phyloP scores from a whole-genome alignment of 2,329 filamentous ascomycete species.

The Fusarium hainanense region DNA sequence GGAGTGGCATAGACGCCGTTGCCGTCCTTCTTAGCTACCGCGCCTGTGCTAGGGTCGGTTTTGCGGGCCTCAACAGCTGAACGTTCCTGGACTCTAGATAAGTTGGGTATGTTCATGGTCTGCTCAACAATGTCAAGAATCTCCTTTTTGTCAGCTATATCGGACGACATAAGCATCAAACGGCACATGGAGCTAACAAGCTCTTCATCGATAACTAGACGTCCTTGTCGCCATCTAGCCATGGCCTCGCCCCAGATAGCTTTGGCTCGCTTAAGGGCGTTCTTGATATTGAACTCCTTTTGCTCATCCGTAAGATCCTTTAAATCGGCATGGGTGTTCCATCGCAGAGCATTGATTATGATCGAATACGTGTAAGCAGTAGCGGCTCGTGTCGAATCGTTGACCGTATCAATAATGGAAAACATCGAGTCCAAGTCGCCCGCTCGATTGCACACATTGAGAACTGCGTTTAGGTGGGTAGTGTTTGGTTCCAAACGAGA shows the following conservation, averaged over 20 bases:
- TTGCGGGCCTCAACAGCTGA: slow-evolving; percentile 14
- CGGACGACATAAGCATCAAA: slow-evolving; percentile 74
- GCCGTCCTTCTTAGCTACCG: slow-evolving; percentile 27
- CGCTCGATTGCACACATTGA: slow-evolving; percentile 81
- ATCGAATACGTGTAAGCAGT: slow-evolving; percentile 81
- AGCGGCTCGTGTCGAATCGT: slow-evolving; percentile 71
- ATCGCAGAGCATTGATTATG: slow-evolving; percentile 80
- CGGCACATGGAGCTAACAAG: slow-evolving; percentile 85
- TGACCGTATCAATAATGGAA: slow-evolving; percentile 77
- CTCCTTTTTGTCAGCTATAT: slow-evolving; percentile 71
- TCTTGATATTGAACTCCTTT: slow-evolving; percentile 50
- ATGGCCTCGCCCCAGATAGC: slow-evolving; percentile 85
- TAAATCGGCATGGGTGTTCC: slow-evolving; percentile 43
- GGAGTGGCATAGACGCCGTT: slow-evolving; percentile 55
- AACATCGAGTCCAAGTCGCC: slow-evolving; percentile 84
- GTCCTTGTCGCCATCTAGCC: slow-evolving; percentile 77
- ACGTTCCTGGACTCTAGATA: slow-evolving; percentile 49
- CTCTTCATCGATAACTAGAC: slow-evolving; percentile 78
- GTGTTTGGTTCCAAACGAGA: slow-evolving; percentile 76
- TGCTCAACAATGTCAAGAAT: slow-evolving; percentile 82
- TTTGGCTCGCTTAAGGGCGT: slow-evolving; percentile 73
- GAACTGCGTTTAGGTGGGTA: slow-evolving; percentile 88
- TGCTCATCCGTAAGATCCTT: slow-evolving; percentile 48
- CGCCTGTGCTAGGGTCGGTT: slow-evolving; percentile 3
- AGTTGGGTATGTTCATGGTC: slow-evolving; percentile 78